Evolutionary conservation across 805 yeast genomes (phyloP).

Genomic region (Scheffersomyces amazonensis): DNA sequence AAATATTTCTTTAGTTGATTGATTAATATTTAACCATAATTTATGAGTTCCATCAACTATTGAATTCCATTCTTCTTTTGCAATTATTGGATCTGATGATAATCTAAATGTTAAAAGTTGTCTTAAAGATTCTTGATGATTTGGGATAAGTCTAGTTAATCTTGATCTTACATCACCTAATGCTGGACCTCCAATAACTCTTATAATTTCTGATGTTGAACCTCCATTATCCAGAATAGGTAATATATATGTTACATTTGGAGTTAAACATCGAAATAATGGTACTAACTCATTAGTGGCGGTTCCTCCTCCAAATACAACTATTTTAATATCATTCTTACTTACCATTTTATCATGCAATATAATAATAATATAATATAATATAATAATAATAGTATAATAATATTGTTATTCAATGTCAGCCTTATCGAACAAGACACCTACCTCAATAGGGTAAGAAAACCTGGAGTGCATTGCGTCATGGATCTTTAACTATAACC

Average conservation of each 20-base stretch:
- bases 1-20: slow-evolving; percentile 65
- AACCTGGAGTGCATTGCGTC: too few species aligned
- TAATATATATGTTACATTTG: slow-evolving; percentile 59
- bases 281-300: slow-evolving; percentile 80
- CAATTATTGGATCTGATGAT: slow-evolving; percentile 44
- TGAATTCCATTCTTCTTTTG: slow-evolving; percentile 69
- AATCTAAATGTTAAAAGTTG: slow-evolving; percentile 46
- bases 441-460: too few species aligned
- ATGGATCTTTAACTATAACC: too few species aligned
- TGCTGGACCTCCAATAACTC: slow-evolving; percentile 93
- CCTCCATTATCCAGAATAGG: slow-evolving; percentile 96
- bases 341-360: too few species aligned
- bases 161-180: slow-evolving; percentile 90
- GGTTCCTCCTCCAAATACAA: slow-evolving; percentile 69
- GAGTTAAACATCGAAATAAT: slow-evolving; percentile 46
- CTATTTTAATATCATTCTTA: not conserved
- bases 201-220: slow-evolving; percentile 81
- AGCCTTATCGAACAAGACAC: too few species aligned
- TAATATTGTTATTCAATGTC: too few species aligned
- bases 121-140: slow-evolving; percentile 34
- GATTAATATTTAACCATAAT: slow-evolving; percentile 60
- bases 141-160: slow-evolving; percentile 69
- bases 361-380: too few species aligned
- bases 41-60: slow-evolving; percentile 78
- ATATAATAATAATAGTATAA: too few species aligned